Evolutionary conservation across 306 rosid genomes (phyloP).

Genomic region (Malus asiatica): DNA sequence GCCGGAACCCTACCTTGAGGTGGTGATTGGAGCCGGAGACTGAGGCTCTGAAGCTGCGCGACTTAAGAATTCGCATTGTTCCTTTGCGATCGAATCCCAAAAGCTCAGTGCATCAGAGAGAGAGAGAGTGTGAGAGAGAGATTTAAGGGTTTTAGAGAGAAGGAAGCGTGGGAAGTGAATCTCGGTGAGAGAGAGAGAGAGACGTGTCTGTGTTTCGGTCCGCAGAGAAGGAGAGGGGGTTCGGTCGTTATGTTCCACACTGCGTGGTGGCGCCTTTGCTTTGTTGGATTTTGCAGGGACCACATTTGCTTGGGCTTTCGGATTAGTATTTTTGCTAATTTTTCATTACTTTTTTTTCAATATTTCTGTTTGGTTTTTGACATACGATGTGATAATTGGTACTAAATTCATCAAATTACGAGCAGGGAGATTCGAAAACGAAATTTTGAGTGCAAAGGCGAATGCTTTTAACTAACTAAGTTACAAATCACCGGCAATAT

Average conservation of each 20-base stretch:
- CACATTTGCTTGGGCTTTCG: neutral
- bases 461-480: too few species aligned
- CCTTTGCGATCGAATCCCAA: neutral
- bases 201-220: conserved; percentile 65
- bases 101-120: neutral
- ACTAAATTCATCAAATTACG: neutral
- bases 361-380: too few species aligned
- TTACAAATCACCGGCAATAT: too few species aligned
- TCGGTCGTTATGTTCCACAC: neutral
- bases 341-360: too few species aligned
- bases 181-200: conserved; percentile 4
- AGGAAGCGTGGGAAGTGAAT: neutral
- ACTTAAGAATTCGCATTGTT: conserved; percentile 31
- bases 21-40: neutral
- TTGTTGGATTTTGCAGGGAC: neutral
- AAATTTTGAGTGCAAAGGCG: too few species aligned
- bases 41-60: neutral
- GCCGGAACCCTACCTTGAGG: conserved; percentile 17
- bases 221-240: conserved; percentile 11
- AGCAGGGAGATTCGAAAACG: too few species aligned
- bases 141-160: neutral
- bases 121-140: neutral
- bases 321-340: neutral
- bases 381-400: too few species aligned
- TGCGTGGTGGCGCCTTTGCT: neutral